phyloP scores from a whole-genome alignment of 2,329 filamentous ascomycete genomes.

The Nigrospora oryzae region DNA sequence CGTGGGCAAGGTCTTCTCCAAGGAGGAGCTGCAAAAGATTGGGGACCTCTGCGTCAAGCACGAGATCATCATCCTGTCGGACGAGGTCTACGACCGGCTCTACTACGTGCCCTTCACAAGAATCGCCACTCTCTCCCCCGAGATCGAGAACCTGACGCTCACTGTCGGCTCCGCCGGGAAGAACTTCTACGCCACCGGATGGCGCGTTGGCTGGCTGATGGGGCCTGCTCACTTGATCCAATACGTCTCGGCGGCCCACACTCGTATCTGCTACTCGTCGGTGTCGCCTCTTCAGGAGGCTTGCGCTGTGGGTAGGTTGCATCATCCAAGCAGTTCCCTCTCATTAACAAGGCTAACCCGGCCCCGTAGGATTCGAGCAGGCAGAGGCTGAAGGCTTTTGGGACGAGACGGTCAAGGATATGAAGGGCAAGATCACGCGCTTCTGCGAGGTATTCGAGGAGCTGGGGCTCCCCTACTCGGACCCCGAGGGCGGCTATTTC shows the following conservation, averaged over 20 bases:
- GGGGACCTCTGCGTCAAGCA: conserved; percentile 86
- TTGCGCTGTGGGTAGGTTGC: conserved; percentile 60
- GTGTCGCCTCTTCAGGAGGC: conserved; percentile 94
- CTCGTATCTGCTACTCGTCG: conserved; percentile 89
- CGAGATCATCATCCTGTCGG: conserved; percentile 86
- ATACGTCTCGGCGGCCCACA: conserved; percentile 87
- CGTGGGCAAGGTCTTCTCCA: conserved; percentile 89
- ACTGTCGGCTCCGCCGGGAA: conserved; percentile 96
- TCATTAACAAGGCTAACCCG: neutral
- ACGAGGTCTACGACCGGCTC: conserved; percentile 90
- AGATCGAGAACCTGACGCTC: conserved; percentile 78
- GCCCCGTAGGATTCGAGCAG: conserved; percentile 62
- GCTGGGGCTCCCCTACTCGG: conserved; percentile 71
- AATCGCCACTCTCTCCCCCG: conserved; percentile 82
- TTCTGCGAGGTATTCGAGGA: conserved; percentile 81
- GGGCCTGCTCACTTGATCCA: conserved; percentile 83
- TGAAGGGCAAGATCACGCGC: conserved; percentile 79
- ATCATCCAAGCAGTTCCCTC: neutral
- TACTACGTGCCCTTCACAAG: conserved; percentile 95
- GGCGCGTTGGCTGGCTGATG: conserved; percentile 92
- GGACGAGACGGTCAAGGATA: conserved; percentile 73
- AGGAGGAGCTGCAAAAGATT: conserved; percentile 73
- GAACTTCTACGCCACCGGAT: conserved; percentile 96
- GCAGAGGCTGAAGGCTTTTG: conserved; percentile 83
- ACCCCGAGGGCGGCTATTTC: conserved; percentile 96